Base-by-base conservation (phyloP, 2,329 filamentous ascomycete genomes). In the Eurotiales sp. region DNA sequence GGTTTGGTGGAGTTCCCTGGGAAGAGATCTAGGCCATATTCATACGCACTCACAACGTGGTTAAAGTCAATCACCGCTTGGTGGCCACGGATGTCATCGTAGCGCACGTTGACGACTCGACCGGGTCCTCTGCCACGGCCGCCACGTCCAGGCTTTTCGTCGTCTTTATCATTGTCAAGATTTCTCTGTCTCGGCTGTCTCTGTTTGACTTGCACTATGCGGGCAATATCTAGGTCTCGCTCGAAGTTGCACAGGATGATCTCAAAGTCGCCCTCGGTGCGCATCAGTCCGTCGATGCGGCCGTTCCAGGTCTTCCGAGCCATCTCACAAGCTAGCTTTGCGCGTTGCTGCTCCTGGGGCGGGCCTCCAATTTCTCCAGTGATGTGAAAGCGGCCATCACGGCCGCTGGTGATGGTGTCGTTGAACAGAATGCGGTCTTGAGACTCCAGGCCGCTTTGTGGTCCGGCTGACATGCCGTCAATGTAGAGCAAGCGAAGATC, bases 251-350 rank as follows among this genome's bases (percentile, higher is more conserved):
- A 88, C 21, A 84, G 71, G 47, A 87, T 84, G 45, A 86, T 74
- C 63, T 88, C 85, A 56, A 87, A 87, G 0, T 85, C 85, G 11
- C 77, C 76, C 61, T 88, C 85, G 75, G 83, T 83, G 12, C 85
- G 77, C 6, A 87, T 66, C 32, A 87, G 73, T 0, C 82, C 83
- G 58, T 87, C 80, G 14, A 86, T 69, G 21, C 68, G 68, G 32
- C 61, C 60, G 23, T 73, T 1, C 78, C 78, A 82, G 65, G 80
- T 42, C 59, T 63, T 50, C 42, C 63, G 5, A 0, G 77, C 73
- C 6, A 84, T 73, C 64, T 65, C 85, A 88, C 2, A 88, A 64
- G 2, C 72, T 71, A 1, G 59, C 41, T n/a, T 19, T 0, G 82
- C 83, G 8, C 84, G 78, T 2, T 64, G 61, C 8, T 56, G 58